Percentiles rank a stretch among this genome's conserved stretches.
Conservation (phyloP, 148 eudicot genomes). For the Vaccinium vitisidaea region DNA sequence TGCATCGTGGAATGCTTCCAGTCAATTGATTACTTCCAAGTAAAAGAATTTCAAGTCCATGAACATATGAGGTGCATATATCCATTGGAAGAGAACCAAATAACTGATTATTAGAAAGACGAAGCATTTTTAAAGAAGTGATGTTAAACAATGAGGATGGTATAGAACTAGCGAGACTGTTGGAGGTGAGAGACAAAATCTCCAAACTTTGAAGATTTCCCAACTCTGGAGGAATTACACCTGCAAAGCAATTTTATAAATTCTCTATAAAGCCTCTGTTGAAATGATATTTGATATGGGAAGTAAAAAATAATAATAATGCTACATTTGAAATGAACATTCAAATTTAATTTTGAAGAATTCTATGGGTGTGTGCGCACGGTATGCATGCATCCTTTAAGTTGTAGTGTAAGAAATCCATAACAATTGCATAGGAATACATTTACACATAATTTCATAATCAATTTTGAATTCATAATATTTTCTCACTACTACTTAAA, state of each 20-base stretch:
- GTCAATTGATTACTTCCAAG: too few species aligned
- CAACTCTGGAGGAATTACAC: constrained; percentile 10
- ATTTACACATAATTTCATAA: too few species aligned
- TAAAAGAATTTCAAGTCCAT: neutral
- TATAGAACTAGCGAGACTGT: neutral
- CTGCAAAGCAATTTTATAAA: neutral
- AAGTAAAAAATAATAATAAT: neutral
- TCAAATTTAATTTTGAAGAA: too few species aligned
- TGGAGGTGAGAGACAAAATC: rapidly evolving
- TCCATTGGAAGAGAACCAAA: too few species aligned
- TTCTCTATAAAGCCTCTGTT: neutral
- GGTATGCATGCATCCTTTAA: too few species aligned
- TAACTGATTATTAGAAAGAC: neutral
- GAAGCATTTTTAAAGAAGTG: neutral
- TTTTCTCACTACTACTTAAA: too few species aligned
- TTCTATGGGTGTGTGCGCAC: too few species aligned
- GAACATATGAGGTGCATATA: neutral
- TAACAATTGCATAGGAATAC: too few species aligned
- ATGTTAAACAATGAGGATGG: neutral
- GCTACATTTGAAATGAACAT: too few species aligned
- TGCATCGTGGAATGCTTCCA: neutral
- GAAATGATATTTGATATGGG: neutral
- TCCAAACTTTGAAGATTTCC: constrained; percentile 7
- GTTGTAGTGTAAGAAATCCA: too few species aligned
- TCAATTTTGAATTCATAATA: too few species aligned